A percentile compares a stretch with the other conserved stretches of the same genome.
Evolutionary conservation across 805 yeast species (phyloP).

Genomic region (Metahyphopichia silvanorum): DNA sequence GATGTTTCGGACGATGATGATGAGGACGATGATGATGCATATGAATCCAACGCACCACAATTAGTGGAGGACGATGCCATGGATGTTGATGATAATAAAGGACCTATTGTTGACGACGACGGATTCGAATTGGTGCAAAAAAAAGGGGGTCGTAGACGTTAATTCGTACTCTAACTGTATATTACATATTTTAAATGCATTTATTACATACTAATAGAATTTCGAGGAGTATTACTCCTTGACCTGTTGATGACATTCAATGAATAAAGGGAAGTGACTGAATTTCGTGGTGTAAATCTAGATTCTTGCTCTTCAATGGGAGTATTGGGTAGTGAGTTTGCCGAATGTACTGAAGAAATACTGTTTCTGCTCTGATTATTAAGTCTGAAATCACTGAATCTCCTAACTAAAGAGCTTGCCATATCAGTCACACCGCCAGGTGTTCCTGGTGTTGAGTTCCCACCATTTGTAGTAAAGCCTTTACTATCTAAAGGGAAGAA

Average conservation of each 20-base stretch:
- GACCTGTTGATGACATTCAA: slow-evolving; percentile 38
- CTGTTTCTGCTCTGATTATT: slow-evolving; percentile 23
- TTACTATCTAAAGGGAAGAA: slow-evolving; percentile 9
- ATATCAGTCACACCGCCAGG: slow-evolving; percentile 47
- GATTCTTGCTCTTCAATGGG: slow-evolving; percentile 30
- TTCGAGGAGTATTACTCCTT: slow-evolving; percentile 30
- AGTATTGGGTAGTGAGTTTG: slow-evolving; percentile 12
- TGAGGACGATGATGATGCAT: slow-evolving; percentile 47
- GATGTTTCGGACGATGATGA: slow-evolving; percentile 48
- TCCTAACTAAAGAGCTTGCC: slow-evolving; percentile 46
- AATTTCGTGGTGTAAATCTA: slow-evolving; percentile 18
- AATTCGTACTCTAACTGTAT: slow-evolving; percentile 1
- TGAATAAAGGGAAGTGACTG: slow-evolving; percentile 37
- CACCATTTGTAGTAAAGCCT: slow-evolving; percentile 1
- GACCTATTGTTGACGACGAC: slow-evolving; percentile 85
- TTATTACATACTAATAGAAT: slow-evolving; percentile 23
- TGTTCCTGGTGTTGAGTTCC: slow-evolving; percentile 17
- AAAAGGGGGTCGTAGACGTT: slow-evolving; percentile 54
- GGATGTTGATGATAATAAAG: slow-evolving; percentile 36
- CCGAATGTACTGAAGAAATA: slow-evolving; percentile 17
- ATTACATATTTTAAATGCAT: slow-evolving; percentile 1
- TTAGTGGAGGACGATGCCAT: slow-evolving; percentile 22
- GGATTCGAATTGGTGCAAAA: slow-evolving; percentile 88
- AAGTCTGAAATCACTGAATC: slow-evolving; percentile 44
- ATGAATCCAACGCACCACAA: slow-evolving; percentile 31